Percentiles rank a stretch among this genome's conserved stretches.
phyloP scores from a whole-genome alignment of 2,329 filamentous ascomycete genomes.

The Arachnomyces sp. region DNA sequence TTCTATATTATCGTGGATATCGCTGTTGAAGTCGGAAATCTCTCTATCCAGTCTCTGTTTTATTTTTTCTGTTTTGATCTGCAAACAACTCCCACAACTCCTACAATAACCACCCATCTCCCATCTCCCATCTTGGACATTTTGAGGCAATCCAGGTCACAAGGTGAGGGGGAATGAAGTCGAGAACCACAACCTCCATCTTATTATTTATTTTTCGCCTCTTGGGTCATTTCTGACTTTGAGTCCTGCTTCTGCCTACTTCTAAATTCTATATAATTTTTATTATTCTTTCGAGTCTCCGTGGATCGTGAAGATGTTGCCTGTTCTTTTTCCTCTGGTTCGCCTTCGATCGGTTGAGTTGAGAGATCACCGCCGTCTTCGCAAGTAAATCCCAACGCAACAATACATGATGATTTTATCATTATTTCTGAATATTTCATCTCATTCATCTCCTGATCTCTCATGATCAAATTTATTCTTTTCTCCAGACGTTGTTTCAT shows the following conservation, averaged over 20 bases:
- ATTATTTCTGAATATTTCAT: slow-evolving; percentile 1
- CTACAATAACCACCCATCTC: no score
- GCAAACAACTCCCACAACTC: no score
- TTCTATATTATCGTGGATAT: no score
- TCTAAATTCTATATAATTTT: slow-evolving; percentile 5
- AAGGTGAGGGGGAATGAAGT: no score
- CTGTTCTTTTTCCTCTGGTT: neutral
- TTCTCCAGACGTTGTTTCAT: slow-evolving; percentile 15
- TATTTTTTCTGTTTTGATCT: no score
- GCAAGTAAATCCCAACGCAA: slow-evolving; percentile 2
- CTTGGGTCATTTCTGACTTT: slow-evolving; percentile 7
- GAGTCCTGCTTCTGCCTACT: slow-evolving; percentile 9
- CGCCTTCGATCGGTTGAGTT: neutral
- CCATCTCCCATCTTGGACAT: no score
- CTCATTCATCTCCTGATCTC: slow-evolving; percentile 8
- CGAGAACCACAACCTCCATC: no score
- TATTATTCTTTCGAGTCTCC: neutral
- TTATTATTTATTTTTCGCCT: neutral
- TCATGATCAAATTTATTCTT: slow-evolving; percentile 8
- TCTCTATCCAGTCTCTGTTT: no score
- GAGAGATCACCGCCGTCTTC: neutral
- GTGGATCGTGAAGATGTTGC: neutral
- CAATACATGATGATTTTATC: neutral
- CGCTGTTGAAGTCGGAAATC: no score
- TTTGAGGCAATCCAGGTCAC: no score